These are phyloP conservation scores for Tulasnella sp. DNA, from an alignment of 768 basidiomycete species.

Conservation along the genomic window DNA sequence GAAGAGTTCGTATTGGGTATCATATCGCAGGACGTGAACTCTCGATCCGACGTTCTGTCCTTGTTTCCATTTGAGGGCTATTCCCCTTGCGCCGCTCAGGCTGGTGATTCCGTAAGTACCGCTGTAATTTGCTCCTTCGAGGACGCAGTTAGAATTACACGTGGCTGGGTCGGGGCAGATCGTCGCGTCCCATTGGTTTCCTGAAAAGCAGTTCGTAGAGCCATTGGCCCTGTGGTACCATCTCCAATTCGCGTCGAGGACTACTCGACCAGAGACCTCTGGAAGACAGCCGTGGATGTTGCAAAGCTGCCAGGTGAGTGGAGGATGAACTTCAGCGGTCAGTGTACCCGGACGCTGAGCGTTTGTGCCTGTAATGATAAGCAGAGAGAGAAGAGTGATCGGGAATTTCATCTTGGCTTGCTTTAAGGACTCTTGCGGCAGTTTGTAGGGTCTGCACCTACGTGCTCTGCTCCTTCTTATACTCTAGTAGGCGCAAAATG, in stretches of 20 bases:
- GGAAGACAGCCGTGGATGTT: constrained; percentile 32
- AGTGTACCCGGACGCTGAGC: constrained; percentile 52
- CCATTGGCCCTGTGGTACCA: not conserved
- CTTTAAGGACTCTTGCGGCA: not conserved
- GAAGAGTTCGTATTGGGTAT: constrained; percentile 6
- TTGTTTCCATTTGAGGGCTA: constrained; percentile 53
- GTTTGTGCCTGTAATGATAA: constrained; percentile 41
- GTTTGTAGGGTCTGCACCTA: not conserved
- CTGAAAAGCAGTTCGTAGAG: not conserved
- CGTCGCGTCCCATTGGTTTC: not conserved
- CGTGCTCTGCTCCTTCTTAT: not conserved
- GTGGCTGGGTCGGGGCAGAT: not conserved
- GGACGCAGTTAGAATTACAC: constrained; percentile 16
- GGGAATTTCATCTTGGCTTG: not conserved
- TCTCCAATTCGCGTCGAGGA: constrained; percentile 26
- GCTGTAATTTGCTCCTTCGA: not conserved
- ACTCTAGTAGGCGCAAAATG: not conserved
- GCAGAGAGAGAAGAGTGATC: constrained; percentile 1
- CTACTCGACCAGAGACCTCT: not conserved
- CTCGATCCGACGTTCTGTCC: constrained; percentile 28
- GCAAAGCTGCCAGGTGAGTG: constrained; percentile 48
- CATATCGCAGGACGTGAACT: constrained; percentile 48
- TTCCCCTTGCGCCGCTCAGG: constrained; percentile 40
- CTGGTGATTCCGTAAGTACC: constrained; percentile 49
- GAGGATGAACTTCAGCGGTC: constrained; percentile 50